Evolutionary conservation across 768 basidiomycete species (phyloP), one percentile per base, ranked within the genome.

Genomic region (Nidula microcarpa): DNA sequence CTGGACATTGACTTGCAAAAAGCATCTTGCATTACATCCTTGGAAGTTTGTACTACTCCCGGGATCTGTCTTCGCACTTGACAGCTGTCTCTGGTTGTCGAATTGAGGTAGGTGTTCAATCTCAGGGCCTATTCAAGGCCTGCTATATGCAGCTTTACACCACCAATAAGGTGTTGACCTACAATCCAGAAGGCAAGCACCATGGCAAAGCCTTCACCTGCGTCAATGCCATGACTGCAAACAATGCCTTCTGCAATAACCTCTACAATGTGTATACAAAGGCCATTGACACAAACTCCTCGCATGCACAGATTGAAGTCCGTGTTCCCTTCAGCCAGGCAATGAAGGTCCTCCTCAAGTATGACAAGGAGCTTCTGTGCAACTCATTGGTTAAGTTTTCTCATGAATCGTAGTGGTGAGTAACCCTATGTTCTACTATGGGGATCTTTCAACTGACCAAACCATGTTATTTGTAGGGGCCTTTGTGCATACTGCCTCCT

Each of bases 91-190:
- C 67, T 8, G 72, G 70, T 0, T 72, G 67, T 52, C 57, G 70
- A 0, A 62, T 69, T 14, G 41, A 35, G 0, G 65, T 66, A 6
- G 67, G 66, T 0, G 16, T 33, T 4, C 53, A 46, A 3, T 58
- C 52, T 1, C 43, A 50, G 17, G 68, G 68, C 0, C 14, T 14
- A 0, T 58, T 37, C 18, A 33, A 62, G 1, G 59, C 57, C 0
- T 41, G 37, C 1, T 71, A 72, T 36, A n/a, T 70, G 0, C 71
- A 72, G 43, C 17, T 66, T 8, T 74, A 74, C 49, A 51, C 54
- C 0, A 74, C 70, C 0, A 70, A 72, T 55, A 74, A 74, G 50
- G 33, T 68, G 0, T 17, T 65, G 13, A 68, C 60, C 0, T 66
- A 66, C 33, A 54, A 53, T 8, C 53, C 47, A 8, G 58, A 66